These are phyloP conservation scores for Epichloe sp. DNA, from an alignment of 2,329 filamentous ascomycete genomes.

Conservation along the genomic window DNA sequence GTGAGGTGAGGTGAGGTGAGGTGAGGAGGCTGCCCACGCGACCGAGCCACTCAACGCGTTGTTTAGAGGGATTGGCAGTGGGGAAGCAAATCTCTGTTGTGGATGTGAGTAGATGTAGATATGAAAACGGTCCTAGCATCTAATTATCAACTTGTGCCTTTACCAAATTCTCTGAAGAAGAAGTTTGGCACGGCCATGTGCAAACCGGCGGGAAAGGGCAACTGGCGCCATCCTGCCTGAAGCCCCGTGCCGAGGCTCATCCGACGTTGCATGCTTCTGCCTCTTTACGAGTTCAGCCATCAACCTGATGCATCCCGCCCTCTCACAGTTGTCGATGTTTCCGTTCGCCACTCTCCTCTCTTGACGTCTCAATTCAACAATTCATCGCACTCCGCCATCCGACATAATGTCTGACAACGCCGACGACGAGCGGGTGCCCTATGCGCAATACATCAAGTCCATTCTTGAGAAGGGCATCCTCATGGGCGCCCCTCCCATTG, in stretches of 20 bases:
- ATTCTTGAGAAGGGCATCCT: conserved; percentile 41
- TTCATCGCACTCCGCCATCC: not conserved
- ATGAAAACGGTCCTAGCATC: too few species aligned
- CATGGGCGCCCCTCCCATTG: conserved; percentile 30
- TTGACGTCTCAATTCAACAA: too few species aligned
- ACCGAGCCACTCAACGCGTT: too few species aligned
- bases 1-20: not conserved
- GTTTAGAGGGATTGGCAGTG: not conserved
- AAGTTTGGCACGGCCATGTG: too few species aligned
- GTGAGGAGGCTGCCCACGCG: not conserved
- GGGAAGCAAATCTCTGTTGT: too few species aligned
- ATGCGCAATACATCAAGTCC: conserved; percentile 30
- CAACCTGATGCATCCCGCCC: not conserved
- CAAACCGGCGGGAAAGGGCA: too few species aligned
- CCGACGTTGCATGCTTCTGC: too few species aligned
- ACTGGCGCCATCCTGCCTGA: not conserved
- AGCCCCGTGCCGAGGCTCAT: not conserved
- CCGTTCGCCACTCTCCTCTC: too few species aligned
- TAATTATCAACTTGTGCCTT: too few species aligned
- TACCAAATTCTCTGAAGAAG: too few species aligned
- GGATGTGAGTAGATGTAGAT: too few species aligned
- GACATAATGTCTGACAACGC: conserved; percentile 7
- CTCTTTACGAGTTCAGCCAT: not conserved
- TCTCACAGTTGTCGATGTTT: too few species aligned
- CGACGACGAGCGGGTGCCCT: conserved; percentile 13